Percentiles rank a stretch among this genome's conserved stretches.
Evolutionary conservation across 768 basidiomycete genomes (phyloP).

Genomic region (Crassisporium funariophilum): DNA sequence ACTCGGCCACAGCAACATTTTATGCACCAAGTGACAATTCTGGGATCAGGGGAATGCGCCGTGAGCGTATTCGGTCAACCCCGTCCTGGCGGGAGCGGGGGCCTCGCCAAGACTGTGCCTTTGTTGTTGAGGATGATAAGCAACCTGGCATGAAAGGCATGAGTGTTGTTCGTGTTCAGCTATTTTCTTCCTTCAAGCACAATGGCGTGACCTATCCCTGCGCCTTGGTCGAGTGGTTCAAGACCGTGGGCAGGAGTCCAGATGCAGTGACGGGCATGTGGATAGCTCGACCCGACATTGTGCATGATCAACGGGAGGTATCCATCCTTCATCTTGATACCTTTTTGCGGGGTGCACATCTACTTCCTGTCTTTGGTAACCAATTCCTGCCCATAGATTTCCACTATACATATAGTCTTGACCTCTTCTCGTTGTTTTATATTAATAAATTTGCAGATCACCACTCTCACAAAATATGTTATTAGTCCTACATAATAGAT

Average conservation of each 20-base stretch:
- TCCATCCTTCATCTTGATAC: slow-evolving; percentile 28
- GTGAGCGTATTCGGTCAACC: slow-evolving; percentile 27
- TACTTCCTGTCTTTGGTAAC: slow-evolving; percentile 28
- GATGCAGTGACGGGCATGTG: slow-evolving; percentile 30
- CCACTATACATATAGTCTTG: slow-evolving; percentile 20
- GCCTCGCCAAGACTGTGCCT: slow-evolving; percentile 29
- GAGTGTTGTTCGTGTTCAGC: slow-evolving; percentile 21
- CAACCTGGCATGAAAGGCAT: slow-evolving; percentile 24
- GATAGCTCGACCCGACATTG: slow-evolving; percentile 31
- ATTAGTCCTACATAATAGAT: no score
- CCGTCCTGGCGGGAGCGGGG: slow-evolving; percentile 25
- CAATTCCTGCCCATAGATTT: slow-evolving; percentile 19
- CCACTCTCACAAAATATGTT: no score
- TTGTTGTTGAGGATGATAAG: slow-evolving; percentile 20
- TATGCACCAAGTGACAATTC: slow-evolving; percentile 25
- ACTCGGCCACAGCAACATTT: slow-evolving; percentile 30
- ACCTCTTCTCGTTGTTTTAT: slow-evolving; percentile 27
- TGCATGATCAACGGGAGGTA: slow-evolving; percentile 10
- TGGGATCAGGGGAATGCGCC: slow-evolving; percentile 22
- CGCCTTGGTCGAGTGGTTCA: slow-evolving; percentile 31
- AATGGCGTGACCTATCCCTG: slow-evolving; percentile 19
- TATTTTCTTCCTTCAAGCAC: slow-evolving; percentile 30
- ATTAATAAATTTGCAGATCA: slow-evolving; percentile 35
- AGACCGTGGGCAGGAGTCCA: slow-evolving; percentile 16
- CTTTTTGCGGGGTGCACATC: slow-evolving; percentile 30